These are phyloP conservation scores for Kazachstania kunashirensis DNA, from an alignment of 805 yeast species.

Conservation along the genomic window DNA sequence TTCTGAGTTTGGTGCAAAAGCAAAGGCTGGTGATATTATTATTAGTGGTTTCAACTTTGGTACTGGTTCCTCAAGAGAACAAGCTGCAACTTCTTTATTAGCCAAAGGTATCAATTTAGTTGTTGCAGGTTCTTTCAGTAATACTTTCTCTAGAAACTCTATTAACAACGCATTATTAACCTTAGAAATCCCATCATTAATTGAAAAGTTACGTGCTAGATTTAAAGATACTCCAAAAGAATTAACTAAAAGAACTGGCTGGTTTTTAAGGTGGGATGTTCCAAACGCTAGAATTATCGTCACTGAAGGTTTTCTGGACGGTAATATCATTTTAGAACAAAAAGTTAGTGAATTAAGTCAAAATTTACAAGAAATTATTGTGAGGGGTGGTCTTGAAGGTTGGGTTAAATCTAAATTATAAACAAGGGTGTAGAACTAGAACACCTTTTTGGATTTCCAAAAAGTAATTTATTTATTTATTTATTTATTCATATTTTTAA, in stretches of 20 bases:
- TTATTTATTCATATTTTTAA: background rate
- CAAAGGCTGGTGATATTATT: constrained; percentile 79
- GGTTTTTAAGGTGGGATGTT: constrained; percentile 90
- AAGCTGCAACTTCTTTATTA: constrained; percentile 95
- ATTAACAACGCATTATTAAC: constrained; percentile 94
- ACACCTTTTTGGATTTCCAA: background rate
- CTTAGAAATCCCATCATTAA: constrained; percentile 82
- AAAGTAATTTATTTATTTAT: background rate
- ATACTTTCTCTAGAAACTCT: constrained; percentile 90
- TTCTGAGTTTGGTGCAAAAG: constrained; percentile 71
- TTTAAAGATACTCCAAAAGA: constrained; percentile 49
- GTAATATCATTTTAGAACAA: constrained; percentile 58
- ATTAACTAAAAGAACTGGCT: constrained; percentile 89
- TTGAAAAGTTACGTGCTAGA: constrained; percentile 62
- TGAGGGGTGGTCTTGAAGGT: constrained; percentile 95
- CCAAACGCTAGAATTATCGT: constrained; percentile 74
- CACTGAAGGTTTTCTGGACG: constrained; percentile 43
- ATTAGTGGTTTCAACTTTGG: constrained; percentile 94
- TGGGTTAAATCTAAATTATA: constrained; percentile 80
- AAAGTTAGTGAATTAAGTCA: constrained; percentile 94
- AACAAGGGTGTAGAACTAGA: no score
- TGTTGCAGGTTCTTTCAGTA: constrained; percentile 95
- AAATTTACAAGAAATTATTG: constrained; percentile 91
- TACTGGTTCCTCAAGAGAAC: constrained; percentile 97
- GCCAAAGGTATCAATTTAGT: constrained; percentile 90